phyloP scores from a whole-genome alignment of 345 rosid genomes.

The Lumnitzera littorea region DNA sequence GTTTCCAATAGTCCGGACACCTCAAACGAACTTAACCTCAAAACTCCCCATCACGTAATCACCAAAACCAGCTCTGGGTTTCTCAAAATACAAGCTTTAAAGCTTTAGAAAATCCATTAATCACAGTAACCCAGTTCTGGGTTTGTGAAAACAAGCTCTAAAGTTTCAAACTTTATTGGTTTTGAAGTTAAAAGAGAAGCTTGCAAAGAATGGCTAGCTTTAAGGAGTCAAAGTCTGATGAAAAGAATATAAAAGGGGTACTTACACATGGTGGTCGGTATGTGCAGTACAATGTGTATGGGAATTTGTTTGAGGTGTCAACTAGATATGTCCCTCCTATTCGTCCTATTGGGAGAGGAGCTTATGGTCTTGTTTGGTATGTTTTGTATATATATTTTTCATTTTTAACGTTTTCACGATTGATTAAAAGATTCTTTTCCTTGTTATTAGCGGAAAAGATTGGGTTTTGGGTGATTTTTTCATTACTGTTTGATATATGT shows the following conservation, averaged over 20 bases:
- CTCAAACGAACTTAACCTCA: no score
- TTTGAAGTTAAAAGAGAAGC: no score
- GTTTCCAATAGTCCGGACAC: slow-evolving; percentile 3
- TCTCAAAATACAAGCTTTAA: no score
- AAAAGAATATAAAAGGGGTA: slow-evolving; percentile 40
- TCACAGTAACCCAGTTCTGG: slow-evolving; percentile 6
- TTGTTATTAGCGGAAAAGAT: not conserved
- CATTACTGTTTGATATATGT: no score
- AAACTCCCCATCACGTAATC: no score
- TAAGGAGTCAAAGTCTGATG: slow-evolving; percentile 41
- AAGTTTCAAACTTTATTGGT: no score
- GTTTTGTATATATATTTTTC: slow-evolving; percentile 4
- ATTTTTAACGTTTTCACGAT: not conserved
- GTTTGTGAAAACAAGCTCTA: not conserved
- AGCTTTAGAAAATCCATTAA: no score
- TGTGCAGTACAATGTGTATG: slow-evolving; percentile 62
- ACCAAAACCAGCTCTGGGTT: no score
- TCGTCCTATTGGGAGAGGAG: slow-evolving; percentile 70
- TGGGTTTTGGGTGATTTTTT: not conserved
- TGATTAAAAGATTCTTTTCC: not conserved
- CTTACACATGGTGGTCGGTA: slow-evolving; percentile 64
- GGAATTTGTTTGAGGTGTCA: slow-evolving; percentile 64
- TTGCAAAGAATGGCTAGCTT: slow-evolving; percentile 14
- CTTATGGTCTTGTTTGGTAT: slow-evolving; percentile 69
- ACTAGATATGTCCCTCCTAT: slow-evolving; percentile 68